Evolutionary conservation across 208 protist species (phyloP), one percentile per base, ranked within the genome.

Genomic region (Crithidia bombi): DNA sequence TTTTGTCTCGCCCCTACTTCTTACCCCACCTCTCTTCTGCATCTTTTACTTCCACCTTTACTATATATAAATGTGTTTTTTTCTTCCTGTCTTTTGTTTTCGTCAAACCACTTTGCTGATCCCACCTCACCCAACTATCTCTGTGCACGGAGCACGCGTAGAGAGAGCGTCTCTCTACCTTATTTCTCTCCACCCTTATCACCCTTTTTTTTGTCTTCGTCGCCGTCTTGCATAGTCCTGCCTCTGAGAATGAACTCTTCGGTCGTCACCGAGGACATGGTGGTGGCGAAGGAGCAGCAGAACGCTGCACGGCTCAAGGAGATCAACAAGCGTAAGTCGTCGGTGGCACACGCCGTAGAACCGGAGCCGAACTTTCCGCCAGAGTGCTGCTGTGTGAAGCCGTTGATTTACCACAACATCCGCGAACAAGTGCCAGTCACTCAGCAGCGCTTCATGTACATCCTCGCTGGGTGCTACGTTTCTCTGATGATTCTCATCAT

Each of bases 361-460:
- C 90, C 80, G 6, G 81, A 84, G 15, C 87, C 87, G 10, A 95
- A 95, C 72, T 95, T 95, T 56, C 90, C 90, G 26, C 90, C 90
- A 3, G 73, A 84, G 56, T 95, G 83, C 78, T 86, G 83, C 64
- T 95, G 90, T 63, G 76, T 95, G 41, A 91, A 91, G 69, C 90
- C 90, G 5, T 21, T 92, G 19, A 83, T 95, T 43, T 93, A 93
- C 56, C 90, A 95, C 69, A 92, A 93, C 74, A 95, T 95, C 50
- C 79, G 72, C 17, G 78, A 86, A 47, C 85, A 93, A 51, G 77
- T 95, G 28, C 87, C 90, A 12, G 77, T 89, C 25, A 56, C 67
- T 17, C 79, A 86, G 49, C 90, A 93, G 59, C 74, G 85, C 38
- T 93, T 93, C 73, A 93, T 93, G 83, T 92, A 95, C 71, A 91